phyloP scores from a whole-genome alignment of 257 asterid species.

The Solanum commersonii region DNA sequence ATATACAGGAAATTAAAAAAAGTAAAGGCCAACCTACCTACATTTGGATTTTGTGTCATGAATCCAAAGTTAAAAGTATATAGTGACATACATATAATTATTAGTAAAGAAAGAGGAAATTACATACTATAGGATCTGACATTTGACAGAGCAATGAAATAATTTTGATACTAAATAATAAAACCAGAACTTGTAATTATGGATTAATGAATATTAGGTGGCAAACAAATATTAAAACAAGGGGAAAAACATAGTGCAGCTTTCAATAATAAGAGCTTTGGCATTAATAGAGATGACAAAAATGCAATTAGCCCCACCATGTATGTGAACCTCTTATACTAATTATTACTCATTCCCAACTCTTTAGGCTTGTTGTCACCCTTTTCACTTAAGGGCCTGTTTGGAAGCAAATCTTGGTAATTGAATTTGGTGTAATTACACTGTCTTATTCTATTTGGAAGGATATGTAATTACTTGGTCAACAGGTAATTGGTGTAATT shows the following conservation, averaged over 20 bases:
- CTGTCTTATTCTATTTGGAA: no score
- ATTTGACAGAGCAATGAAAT: not conserved
- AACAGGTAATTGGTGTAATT: no score
- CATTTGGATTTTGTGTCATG: not conserved
- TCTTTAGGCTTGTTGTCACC: not conserved
- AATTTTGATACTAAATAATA: not conserved
- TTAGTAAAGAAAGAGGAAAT: not conserved
- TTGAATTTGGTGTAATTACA: no score
- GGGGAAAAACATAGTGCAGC: conserved; percentile 6
- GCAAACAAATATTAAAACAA: not conserved
- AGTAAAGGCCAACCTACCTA: not conserved
- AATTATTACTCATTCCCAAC: conserved; percentile 9
- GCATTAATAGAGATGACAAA: not conserved
- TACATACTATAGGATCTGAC: not conserved
- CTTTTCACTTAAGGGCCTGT: not conserved
- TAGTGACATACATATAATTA: no score
- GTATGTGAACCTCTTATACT: conserved; percentile 29
- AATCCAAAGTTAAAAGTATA: not conserved
- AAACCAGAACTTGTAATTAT: conserved; percentile 1
- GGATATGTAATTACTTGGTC: no score
- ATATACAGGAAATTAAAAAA: not conserved
- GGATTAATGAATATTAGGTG: conserved; percentile 32
- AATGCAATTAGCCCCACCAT: conserved; percentile 23
- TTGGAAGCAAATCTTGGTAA: no score
- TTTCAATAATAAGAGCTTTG: conserved; percentile 13